phyloP scores from a whole-genome alignment of 192 early-diverging fungal species.

The Rhizoclosmatium sp. region DNA sequence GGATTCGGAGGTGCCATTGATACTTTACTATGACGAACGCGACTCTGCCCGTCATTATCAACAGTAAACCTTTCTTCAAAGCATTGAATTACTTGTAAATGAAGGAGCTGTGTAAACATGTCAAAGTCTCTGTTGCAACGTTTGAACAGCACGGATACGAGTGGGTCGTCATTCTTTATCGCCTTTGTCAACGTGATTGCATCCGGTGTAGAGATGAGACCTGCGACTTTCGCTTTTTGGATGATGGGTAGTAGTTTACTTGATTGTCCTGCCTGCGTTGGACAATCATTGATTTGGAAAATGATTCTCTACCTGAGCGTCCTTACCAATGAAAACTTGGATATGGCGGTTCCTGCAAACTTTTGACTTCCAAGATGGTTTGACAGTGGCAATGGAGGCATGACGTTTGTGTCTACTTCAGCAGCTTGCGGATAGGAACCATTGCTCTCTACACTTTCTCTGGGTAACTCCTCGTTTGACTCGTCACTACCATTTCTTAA shows the following conservation, averaged over 20 bases:
- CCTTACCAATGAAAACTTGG: too few species aligned
- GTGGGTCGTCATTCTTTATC: background rate
- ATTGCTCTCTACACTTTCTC: too few species aligned
- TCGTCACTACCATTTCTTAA: too few species aligned
- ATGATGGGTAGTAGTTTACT: background rate
- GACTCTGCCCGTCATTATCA: background rate
- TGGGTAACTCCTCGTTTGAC: too few species aligned
- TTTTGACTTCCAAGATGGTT: too few species aligned
- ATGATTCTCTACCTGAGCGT: too few species aligned
- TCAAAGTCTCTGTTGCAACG: background rate
- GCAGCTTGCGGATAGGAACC: too few species aligned
- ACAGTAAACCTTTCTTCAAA: background rate
- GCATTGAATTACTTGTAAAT: background rate
- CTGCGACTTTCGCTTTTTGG: background rate
- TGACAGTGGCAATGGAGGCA: too few species aligned
- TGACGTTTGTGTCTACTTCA: too few species aligned
- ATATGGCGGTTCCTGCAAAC: too few species aligned
- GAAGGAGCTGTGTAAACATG: background rate
- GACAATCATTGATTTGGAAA: too few species aligned
- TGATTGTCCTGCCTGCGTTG: background rate
- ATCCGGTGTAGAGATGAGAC: background rate
- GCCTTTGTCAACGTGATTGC: background rate
- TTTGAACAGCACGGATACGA: background rate
- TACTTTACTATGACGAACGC: background rate
- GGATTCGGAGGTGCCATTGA: background rate